phyloP scores from a whole-genome alignment of 106 monocot species.

The Dendrobium chrysotoxum region DNA sequence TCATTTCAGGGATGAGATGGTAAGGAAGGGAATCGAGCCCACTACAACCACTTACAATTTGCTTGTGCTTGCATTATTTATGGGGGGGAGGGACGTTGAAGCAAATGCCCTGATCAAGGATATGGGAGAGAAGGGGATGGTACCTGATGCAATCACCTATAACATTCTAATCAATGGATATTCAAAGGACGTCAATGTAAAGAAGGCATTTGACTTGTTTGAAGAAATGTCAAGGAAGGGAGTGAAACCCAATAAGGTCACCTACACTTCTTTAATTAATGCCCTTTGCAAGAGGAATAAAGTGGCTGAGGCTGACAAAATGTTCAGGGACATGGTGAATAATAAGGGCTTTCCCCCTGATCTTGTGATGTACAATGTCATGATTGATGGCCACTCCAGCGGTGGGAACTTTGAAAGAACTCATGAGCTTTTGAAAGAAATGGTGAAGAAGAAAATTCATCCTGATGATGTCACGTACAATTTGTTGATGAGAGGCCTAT shows the following conservation, averaged over 20 bases:
- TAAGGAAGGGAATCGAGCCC: constrained; percentile 34
- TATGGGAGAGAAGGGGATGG: constrained; percentile 47
- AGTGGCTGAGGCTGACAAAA: constrained; percentile 44
- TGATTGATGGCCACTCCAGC: constrained; percentile 72
- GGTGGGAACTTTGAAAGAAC: constrained; percentile 47
- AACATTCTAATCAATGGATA: constrained; percentile 84
- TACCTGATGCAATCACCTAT: constrained; percentile 57
- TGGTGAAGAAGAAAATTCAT: constrained; percentile 48
- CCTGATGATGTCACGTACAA: constrained; percentile 89
- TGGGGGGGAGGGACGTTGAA: constrained; percentile 46
- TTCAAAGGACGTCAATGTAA: constrained; percentile 46
- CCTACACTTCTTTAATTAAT: constrained; percentile 71
- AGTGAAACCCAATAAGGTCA: constrained; percentile 45
- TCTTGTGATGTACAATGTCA: constrained; percentile 71
- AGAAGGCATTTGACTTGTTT: constrained; percentile 54
- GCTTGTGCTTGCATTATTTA: constrained; percentile 59
- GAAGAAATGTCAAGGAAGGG: constrained; percentile 50
- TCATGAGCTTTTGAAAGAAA: constrained; percentile 50
- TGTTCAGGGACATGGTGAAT: constrained; percentile 33
- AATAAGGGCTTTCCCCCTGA: constrained; percentile 44
- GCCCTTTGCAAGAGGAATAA: constrained; percentile 48
- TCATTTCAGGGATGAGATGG: constrained; percentile 52
- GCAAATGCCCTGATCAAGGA: constrained; percentile 41
- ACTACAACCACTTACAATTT: constrained; percentile 49
- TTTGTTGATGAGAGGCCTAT: constrained; percentile 71